A percentile compares a stretch with the other conserved stretches of the same genome.
Conservation (phyloP, 441 rosid genomes). For the Erodium trifolium region DNA sequence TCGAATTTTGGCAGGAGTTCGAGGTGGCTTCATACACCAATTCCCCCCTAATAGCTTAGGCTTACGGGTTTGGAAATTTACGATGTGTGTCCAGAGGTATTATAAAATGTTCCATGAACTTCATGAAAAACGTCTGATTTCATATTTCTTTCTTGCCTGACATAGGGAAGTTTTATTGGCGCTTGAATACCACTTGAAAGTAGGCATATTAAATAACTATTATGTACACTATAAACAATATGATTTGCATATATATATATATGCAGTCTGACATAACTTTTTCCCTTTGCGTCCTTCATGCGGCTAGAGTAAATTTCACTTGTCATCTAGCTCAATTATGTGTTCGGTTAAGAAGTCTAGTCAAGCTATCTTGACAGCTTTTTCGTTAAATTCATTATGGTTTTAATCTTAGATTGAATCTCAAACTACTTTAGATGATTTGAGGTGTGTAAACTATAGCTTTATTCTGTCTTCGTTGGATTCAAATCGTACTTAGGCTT, state of each 20-base stretch:
- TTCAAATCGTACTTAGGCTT: neutral
- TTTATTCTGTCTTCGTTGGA: neutral
- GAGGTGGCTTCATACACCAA: neutral
- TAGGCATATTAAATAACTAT: neutral
- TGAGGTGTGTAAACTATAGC: constrained; percentile 3
- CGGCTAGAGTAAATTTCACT: neutral
- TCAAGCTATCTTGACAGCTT: neutral
- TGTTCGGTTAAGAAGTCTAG: neutral
- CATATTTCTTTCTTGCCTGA: neutral
- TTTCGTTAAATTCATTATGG: neutral
- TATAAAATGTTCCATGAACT: neutral
- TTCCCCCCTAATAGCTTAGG: neutral
- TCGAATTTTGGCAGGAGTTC: neutral
- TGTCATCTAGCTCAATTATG: neutral
- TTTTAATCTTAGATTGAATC: neutral
- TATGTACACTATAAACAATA: neutral
- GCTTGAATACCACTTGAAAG: neutral
- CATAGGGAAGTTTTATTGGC: neutral
- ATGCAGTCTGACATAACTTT: neutral
- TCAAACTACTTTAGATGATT: neutral
- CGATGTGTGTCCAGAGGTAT: neutral
- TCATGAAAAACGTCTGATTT: neutral
- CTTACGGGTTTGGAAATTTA: neutral
- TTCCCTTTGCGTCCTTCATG: neutral
- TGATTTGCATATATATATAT: neutral